These are phyloP conservation scores for Suillus fuscotomentosus DNA, from an alignment of 768 basidiomycete species.

Conservation along the genomic window DNA sequence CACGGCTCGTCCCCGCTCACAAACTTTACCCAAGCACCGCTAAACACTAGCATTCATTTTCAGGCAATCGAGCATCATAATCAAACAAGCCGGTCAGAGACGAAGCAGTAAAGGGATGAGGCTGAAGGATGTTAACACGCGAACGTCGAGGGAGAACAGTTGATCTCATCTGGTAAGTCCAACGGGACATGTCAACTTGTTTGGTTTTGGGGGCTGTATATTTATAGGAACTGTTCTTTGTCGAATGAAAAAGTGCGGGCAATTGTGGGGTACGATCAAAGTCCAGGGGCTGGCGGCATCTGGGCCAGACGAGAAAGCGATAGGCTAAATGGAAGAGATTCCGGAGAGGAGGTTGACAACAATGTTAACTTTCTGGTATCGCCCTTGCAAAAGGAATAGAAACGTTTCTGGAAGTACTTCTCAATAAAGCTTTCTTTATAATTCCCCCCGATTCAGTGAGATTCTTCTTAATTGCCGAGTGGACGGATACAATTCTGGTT, in stretches of 20 bases:
- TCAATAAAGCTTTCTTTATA: constrained; percentile 32
- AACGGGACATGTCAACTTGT: constrained; percentile 11
- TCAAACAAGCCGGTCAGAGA: constrained; percentile 3
- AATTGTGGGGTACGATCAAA: constrained; percentile 43
- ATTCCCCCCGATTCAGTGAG: constrained; percentile 28
- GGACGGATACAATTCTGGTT: constrained; percentile 51
- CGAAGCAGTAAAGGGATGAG: background rate
- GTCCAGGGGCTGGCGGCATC: background rate
- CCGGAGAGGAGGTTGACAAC: constrained; percentile 40
- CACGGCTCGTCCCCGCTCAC: constrained; percentile 57
- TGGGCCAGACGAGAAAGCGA: background rate
- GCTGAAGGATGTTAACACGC: constrained; percentile 16
- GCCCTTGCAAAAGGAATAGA: constrained; percentile 25
- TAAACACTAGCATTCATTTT: constrained; percentile 40
- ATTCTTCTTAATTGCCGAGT: constrained; percentile 8
- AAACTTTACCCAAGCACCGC: constrained; percentile 39
- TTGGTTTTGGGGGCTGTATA: constrained; percentile 4
- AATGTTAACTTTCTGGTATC: constrained; percentile 35
- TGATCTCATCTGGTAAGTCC: constrained; percentile 2
- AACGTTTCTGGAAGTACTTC: constrained; percentile 28
- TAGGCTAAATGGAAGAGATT: constrained; percentile 20
- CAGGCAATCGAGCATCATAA: constrained; percentile 28
- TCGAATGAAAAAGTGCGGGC: constrained; percentile 49
- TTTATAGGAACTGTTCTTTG: constrained; percentile 8
- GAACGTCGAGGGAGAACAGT: constrained; percentile 26